Conservation (phyloP, 805 yeast species). For the Scheffersomyces ergatensis region DNA sequence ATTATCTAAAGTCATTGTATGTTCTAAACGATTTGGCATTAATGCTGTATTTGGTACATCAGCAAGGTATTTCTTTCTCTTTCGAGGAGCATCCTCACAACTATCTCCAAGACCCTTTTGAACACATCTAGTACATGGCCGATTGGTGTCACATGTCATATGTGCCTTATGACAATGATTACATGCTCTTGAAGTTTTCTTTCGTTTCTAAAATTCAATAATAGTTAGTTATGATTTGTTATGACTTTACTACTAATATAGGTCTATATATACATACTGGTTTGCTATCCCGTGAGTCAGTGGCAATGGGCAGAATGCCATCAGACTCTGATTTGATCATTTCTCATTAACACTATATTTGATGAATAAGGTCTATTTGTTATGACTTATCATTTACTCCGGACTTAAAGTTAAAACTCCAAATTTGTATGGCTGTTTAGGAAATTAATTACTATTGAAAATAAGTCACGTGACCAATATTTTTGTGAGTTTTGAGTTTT, state of each 20-base stretch:
- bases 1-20: neutral
- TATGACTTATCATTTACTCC: too few relatives aligned
- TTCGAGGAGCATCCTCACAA: slow-evolving; percentile 89
- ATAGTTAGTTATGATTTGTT: neutral
- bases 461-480: too few relatives aligned
- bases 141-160: slow-evolving; percentile 81
- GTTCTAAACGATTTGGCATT: slow-evolving; percentile 4
- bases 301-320: neutral
- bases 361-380: too few relatives aligned
- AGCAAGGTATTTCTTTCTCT: slow-evolving; percentile 74
- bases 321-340: slow-evolving; percentile 1
- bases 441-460: too few relatives aligned
- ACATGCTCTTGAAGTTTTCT: slow-evolving; percentile 85
- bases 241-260: neutral
- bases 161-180: slow-evolving; percentile 88
- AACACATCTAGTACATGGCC: slow-evolving; percentile 83
- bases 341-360: neutral
- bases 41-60: slow-evolving; percentile 47
- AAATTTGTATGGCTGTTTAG: too few relatives aligned
- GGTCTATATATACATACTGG: slow-evolving; percentile 3
- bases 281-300: neutral
- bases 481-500: too few relatives aligned
- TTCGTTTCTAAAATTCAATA: slow-evolving; percentile 26
- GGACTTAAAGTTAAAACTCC: too few relatives aligned
- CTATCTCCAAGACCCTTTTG: slow-evolving; percentile 62